phyloP scores from a whole-genome alignment of 2,329 filamentous ascomycete genomes.

The Alternaria solani region DNA sequence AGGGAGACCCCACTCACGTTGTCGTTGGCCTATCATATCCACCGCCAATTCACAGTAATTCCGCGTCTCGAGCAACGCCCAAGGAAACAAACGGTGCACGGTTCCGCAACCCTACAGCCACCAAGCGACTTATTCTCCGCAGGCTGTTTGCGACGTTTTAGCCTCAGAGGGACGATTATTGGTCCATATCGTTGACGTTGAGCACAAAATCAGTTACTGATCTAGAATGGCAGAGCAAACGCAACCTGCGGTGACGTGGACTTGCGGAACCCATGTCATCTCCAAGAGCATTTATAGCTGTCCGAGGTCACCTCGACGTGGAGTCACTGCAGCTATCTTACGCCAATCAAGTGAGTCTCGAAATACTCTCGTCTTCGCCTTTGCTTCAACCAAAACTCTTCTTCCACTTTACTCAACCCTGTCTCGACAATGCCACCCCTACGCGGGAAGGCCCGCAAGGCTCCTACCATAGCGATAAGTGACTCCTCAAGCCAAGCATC shows the following conservation, averaged over 20 bases:
- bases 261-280: not conserved
- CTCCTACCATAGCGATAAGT: not conserved
- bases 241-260: not conserved
- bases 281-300: not conserved
- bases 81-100: not conserved
- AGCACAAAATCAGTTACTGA: too few relatives aligned
- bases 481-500: conserved; percentile 1
- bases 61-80: not conserved
- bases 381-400: not conserved
- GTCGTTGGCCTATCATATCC: not conserved
- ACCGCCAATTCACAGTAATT: not conserved
- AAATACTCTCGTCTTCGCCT: not conserved
- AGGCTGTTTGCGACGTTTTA: too few relatives aligned
- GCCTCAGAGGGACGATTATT: too few relatives aligned
- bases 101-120: not conserved
- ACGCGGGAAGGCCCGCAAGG: not conserved
- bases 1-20: not conserved
- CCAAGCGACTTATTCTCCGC: not conserved
- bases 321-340: not conserved
- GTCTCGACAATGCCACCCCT: not conserved
- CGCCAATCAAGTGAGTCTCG: not conserved
- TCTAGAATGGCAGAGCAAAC: not conserved
- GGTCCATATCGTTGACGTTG: too few relatives aligned
- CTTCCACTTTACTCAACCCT: rapidly evolving
- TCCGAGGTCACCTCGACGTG: not conserved